These are phyloP conservation scores for Prosopis cineraria DNA, from an alignment of 306 rosid species.

Conservation along the genomic window DNA sequence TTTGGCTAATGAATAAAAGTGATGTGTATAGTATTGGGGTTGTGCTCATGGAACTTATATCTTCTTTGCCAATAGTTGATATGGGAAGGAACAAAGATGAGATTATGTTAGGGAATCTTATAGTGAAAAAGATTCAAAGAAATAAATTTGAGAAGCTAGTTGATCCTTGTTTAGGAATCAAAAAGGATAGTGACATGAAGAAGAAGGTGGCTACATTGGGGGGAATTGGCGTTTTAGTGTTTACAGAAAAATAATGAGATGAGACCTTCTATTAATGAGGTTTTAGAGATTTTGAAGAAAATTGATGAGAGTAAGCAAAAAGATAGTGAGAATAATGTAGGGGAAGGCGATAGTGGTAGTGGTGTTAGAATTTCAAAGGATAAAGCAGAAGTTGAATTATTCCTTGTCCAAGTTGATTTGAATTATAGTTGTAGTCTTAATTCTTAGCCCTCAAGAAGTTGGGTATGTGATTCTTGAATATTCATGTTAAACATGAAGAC, in stretches of 20 bases:
- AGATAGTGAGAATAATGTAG: not conserved
- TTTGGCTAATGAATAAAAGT: slow-evolving; percentile 72
- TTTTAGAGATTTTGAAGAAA: slow-evolving; percentile 43
- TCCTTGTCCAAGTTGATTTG: no score
- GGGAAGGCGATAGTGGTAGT: not conserved
- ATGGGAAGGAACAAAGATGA: slow-evolving; percentile 55
- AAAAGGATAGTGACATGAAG: slow-evolving; percentile 40
- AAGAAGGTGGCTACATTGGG: slow-evolving; percentile 50
- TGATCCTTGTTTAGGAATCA: slow-evolving; percentile 55
- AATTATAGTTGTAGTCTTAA: no score
- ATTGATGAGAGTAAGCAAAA: slow-evolving; percentile 39
- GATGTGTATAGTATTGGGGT: slow-evolving; percentile 79
- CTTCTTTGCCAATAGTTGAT: slow-evolving; percentile 69
- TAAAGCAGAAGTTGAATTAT: no score
- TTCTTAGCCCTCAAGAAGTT: no score
- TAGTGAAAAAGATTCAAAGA: slow-evolving; percentile 50
- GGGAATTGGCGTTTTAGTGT: slow-evolving; percentile 64
- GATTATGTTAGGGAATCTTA: slow-evolving; percentile 59
- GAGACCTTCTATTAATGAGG: slow-evolving; percentile 70
- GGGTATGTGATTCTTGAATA: no score
- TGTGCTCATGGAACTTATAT: slow-evolving; percentile 60
- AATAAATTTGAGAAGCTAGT: slow-evolving; percentile 46
- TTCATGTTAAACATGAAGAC: no score
- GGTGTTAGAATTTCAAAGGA: no score
- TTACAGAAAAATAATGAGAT: slow-evolving; percentile 60